These are phyloP conservation scores for Coniferiporia sulphurascens DNA, from an alignment of 1,284 basidiomycete genomes.

Conservation along the genomic window DNA sequence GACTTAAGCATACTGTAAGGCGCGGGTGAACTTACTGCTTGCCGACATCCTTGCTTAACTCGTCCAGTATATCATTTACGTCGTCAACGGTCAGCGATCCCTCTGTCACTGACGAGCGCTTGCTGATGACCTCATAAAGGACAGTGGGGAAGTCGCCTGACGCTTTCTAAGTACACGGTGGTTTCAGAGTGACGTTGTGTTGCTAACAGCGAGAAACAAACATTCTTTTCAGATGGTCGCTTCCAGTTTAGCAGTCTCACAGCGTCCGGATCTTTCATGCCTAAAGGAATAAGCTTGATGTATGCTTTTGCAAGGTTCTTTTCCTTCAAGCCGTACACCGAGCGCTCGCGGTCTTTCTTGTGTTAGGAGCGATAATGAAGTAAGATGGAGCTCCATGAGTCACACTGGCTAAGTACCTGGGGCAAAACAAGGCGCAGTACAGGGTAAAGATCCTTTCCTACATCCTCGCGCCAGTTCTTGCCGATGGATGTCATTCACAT, in stretches of 20 bases:
- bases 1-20: neutral
- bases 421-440: slow-evolving; percentile 72
- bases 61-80: slow-evolving; percentile 75
- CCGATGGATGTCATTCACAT: slow-evolving; percentile 4
- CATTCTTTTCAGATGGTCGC: slow-evolving; percentile 66
- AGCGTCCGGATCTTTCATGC: slow-evolving; percentile 72
- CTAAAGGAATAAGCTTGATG: slow-evolving; percentile 82
- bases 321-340: slow-evolving; percentile 90
- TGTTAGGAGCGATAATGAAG: neutral
- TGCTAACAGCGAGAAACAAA: slow-evolving; percentile 30
- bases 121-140: slow-evolving; percentile 78
- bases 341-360: slow-evolving; percentile 86
- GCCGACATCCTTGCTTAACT: slow-evolving; percentile 62
- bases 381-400: neutral
- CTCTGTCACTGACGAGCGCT: slow-evolving; percentile 78
- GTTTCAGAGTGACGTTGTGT: neutral
- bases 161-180: slow-evolving; percentile 39
- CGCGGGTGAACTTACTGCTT: slow-evolving; percentile 47
- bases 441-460: slow-evolving; percentile 71
- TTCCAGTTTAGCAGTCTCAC: slow-evolving; percentile 87
- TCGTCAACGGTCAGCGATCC: slow-evolving; percentile 74
- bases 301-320: slow-evolving; percentile 86
- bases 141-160: slow-evolving; percentile 86
- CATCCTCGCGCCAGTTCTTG: slow-evolving; percentile 74
- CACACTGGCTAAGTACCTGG: slow-evolving; percentile 44